phyloP scores from a whole-genome alignment of 2,329 filamentous ascomycete species.

The Arthrobotrys iridis region DNA sequence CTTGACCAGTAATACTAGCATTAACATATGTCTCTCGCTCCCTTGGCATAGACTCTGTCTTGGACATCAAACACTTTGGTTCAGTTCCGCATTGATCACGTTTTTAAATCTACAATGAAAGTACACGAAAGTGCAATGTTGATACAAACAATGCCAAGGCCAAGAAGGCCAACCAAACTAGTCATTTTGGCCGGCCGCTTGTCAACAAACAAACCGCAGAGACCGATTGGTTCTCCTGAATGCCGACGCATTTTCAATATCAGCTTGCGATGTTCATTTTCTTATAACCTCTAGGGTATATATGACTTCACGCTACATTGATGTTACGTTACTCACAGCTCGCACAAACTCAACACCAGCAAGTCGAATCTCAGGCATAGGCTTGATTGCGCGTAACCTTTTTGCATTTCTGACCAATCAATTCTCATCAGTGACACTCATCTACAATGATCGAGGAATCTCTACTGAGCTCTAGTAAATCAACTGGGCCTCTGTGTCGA shows the following conservation, averaged over 20 bases:
- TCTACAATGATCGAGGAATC: neutral
- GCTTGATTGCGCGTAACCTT: neutral
- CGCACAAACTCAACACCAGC: neutral
- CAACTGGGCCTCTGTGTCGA: slow-evolving; percentile 1
- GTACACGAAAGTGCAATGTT: neutral
- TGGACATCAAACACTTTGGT: slow-evolving; percentile 3
- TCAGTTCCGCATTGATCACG: slow-evolving; percentile 48
- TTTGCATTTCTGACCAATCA: neutral
- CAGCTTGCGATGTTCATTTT: slow-evolving; percentile 3
- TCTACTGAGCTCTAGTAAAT: slow-evolving; percentile 5
- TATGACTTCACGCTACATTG: neutral
- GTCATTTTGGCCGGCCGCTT: neutral
- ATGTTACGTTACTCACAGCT: slow-evolving; percentile 7
- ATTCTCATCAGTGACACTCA: neutral
- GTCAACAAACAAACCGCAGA: neutral
- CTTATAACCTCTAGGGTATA: neutral
- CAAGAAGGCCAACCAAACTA: neutral
- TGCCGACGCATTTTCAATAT: slow-evolving; percentile 12
- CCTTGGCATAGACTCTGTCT: slow-evolving; percentile 47
- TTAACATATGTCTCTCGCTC: slow-evolving; percentile 17
- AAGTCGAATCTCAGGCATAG: neutral
- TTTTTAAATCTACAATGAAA: slow-evolving; percentile 3
- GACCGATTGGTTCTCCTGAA: slow-evolving; percentile 27
- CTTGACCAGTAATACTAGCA: neutral
- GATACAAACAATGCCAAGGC: neutral